These are phyloP conservation scores for Backusella luteola DNA, from an alignment of 192 early-diverging fungal genomes.

Conservation along the genomic window DNA sequence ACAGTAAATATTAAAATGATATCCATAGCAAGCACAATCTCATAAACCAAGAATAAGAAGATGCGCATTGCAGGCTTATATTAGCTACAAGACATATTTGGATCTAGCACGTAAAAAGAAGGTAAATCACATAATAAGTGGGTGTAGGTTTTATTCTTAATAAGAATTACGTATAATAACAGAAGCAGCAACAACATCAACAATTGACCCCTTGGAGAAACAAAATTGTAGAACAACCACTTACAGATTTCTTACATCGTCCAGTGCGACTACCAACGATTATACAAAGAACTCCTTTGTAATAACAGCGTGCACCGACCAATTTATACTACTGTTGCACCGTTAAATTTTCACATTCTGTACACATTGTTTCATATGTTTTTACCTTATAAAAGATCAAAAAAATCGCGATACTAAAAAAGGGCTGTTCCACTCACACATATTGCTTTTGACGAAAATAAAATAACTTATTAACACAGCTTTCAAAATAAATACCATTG, in stretches of 20 bases:
- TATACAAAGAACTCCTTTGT: not conserved
- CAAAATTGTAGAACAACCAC: slow-evolving; percentile 8
- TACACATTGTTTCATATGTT: not conserved
- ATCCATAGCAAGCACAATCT: slow-evolving; percentile 4
- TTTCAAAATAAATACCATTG: too few relatives aligned
- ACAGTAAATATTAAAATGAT: not conserved
- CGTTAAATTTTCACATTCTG: not conserved
- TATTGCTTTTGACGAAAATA: too few relatives aligned
- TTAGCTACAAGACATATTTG: slow-evolving; percentile 30
- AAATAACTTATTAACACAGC: too few relatives aligned
- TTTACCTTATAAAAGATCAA: too few relatives aligned
- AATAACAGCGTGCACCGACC: not conserved
- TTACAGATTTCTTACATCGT: not conserved
- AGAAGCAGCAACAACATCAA: not conserved
- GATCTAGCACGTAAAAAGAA: slow-evolving; percentile 10
- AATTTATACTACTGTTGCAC: not conserved
- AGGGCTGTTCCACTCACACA: not conserved
- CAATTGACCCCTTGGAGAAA: not conserved
- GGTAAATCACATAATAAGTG: slow-evolving; percentile 1
- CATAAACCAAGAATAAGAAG: slow-evolving; percentile 18
- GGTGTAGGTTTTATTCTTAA: not conserved
- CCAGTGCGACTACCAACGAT: not conserved
- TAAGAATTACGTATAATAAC: not conserved
- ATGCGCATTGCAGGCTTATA: slow-evolving; percentile 27
- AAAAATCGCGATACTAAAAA: not conserved